A percentile compares a stretch with the other conserved stretches of the same genome.
These are phyloP conservation scores for Tubosaeta sp. DNA, from an alignment of 768 basidiomycete species.

Conservation along the genomic window DNA sequence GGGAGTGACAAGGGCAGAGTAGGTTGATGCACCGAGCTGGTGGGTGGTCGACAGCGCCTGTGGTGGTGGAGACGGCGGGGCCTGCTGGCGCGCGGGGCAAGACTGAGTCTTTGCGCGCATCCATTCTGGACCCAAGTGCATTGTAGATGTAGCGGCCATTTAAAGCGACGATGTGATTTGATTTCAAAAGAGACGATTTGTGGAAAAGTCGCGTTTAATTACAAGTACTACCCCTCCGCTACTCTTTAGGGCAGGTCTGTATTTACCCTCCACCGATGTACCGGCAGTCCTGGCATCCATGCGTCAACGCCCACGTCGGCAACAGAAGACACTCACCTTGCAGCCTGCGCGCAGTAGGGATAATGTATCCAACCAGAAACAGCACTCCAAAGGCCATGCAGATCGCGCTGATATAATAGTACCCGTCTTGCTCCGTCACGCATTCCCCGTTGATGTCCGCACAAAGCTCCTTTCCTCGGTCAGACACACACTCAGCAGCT, in stretches of 20 bases:
- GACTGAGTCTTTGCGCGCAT: slow-evolving; percentile 77
- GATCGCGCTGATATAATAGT: slow-evolving; percentile 78
- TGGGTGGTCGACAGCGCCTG: slow-evolving; percentile 35
- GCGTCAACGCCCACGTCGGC: neutral
- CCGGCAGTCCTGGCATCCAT: slow-evolving; percentile 52
- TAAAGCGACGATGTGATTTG: slow-evolving; percentile 19
- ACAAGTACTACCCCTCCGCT: slow-evolving; percentile 5
- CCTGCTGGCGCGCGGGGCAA: slow-evolving; percentile 44
- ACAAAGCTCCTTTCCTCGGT: slow-evolving; percentile 81
- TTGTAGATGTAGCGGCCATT: slow-evolving; percentile 55
- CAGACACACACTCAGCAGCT: slow-evolving; percentile 90
- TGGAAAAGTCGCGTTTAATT: slow-evolving; percentile 26
- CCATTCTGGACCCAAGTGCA: slow-evolving; percentile 93
- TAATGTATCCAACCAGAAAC: slow-evolving; percentile 69
- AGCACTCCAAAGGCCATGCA: slow-evolving; percentile 76
- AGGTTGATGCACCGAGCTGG: slow-evolving; percentile 64
- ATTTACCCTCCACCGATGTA: slow-evolving; percentile 68
- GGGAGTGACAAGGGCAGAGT: slow-evolving; percentile 52
- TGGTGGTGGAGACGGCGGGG: slow-evolving; percentile 59
- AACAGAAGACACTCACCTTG: slow-evolving; percentile 58
- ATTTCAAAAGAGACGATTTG: slow-evolving; percentile 13
- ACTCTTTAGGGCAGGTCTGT: slow-evolving; percentile 34
- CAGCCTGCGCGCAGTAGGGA: slow-evolving; percentile 78
- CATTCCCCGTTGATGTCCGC: slow-evolving; percentile 73
- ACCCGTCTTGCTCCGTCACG: slow-evolving; percentile 84